phyloP scores from a whole-genome alignment of 495 filamentous ascomycete species.

The Ascobolus immersus region DNA sequence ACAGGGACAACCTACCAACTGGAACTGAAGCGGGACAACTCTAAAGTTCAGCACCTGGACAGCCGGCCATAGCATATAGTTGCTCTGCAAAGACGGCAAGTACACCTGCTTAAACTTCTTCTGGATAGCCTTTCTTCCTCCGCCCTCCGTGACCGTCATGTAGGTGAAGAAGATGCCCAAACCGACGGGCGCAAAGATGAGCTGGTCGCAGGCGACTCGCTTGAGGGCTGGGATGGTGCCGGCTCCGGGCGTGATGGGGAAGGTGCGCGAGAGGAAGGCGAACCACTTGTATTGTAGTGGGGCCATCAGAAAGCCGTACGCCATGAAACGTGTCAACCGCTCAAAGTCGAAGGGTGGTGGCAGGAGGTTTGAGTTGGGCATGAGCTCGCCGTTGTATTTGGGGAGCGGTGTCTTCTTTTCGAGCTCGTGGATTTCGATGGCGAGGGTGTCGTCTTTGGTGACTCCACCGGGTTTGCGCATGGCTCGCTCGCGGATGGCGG shows the following conservation, averaged over 20 bases:
- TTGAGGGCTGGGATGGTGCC: constrained; percentile 51
- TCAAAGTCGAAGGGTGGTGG: constrained; percentile 89
- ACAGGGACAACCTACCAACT: constrained; percentile 43
- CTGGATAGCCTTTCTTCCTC: constrained; percentile 49
- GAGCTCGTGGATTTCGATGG: constrained; percentile 74
- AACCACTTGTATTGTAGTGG: constrained; percentile 97
- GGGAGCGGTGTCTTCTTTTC: constrained; percentile 53
- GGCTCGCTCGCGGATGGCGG: constrained; percentile 45
- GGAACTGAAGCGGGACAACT: constrained; percentile 81
- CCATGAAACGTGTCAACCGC: constrained; percentile 76
- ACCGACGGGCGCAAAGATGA: constrained; percentile 86
- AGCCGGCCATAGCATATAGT: constrained; percentile 83
- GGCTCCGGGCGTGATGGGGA: constrained; percentile 58
- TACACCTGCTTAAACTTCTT: constrained; percentile 87
- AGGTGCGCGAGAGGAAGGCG: constrained; percentile 51
- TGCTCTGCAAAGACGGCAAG: constrained; percentile 38
- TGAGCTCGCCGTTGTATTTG: constrained; percentile 22
- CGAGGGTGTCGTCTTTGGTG: constrained; percentile 40
- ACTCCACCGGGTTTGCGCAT: constrained; percentile 30
- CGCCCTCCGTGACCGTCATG: constrained; percentile 92
- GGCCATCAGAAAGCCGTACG: constrained; percentile 86
- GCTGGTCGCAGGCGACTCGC: constrained; percentile 75
- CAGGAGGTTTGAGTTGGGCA: constrained; percentile 32
- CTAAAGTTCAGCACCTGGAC: constrained; percentile 96
- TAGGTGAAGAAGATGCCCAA: constrained; percentile 40